phyloP scores from a whole-genome alignment of 148 eudicot genomes.

The Camellia sinensis region DNA sequence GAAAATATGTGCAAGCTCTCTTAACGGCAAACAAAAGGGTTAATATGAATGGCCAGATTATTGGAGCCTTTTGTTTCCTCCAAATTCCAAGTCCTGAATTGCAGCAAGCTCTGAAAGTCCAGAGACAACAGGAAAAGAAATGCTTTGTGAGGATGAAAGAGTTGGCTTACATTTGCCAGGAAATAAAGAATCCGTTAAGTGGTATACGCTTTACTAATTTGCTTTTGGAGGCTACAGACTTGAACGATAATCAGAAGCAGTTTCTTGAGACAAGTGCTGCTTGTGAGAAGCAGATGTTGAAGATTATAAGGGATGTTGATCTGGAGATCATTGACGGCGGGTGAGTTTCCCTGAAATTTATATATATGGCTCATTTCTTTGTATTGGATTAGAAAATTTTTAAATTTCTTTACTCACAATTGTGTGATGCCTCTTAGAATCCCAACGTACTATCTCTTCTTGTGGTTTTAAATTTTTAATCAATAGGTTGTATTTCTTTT shows the following conservation, averaged over 20 bases:
- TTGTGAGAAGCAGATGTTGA: conserved; percentile 83
- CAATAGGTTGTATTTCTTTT: neutral
- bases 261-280: conserved; percentile 74
- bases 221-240: conserved; percentile 59
- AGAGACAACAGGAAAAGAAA: conserved; percentile 65
- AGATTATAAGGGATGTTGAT: conserved; percentile 69
- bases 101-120: conserved; percentile 67
- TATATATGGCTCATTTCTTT: neutral
- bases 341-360: conserved; percentile 32
- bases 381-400: neutral
- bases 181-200: conserved; percentile 73
- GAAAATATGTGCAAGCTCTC: conserved; percentile 74
- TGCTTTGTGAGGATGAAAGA: conserved; percentile 70
- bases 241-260: conserved; percentile 84
- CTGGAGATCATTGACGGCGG: conserved; percentile 68
- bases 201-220: conserved; percentile 80
- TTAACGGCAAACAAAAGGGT: conserved; percentile 86
- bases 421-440: neutral
- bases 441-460: neutral
- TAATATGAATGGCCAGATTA: conserved; percentile 58
- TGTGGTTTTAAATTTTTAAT: neutral
- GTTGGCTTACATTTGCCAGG: conserved; percentile 79
- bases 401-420: neutral
- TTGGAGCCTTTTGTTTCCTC: conserved; percentile 92
- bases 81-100: conserved; percentile 83